A percentile compares a stretch with the other conserved stretches of the same genome.
Evolutionary conservation across 2,329 filamentous ascomycete genomes (phyloP).

Genomic region (Amylocarpus encephaloides): DNA sequence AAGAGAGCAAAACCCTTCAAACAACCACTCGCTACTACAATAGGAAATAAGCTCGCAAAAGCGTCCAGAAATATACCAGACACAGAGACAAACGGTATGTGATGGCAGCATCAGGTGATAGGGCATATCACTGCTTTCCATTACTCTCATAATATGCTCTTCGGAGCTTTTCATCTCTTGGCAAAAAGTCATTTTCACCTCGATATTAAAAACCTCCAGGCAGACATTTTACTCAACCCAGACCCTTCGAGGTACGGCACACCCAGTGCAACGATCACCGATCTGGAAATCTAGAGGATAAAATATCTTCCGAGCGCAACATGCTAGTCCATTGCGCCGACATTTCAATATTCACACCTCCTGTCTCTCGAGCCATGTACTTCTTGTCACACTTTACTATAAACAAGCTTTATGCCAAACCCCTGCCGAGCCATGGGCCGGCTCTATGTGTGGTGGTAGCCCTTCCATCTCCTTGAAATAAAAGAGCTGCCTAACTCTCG

Average conservation of each 20-base stretch:
- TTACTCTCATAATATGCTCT: background rate
- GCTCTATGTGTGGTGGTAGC: background rate
- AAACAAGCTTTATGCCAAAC: slow-evolving; percentile 1
- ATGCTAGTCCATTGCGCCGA: slow-evolving; percentile 5
- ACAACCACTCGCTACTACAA: no score
- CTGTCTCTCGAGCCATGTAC: background rate
- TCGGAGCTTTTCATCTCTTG: background rate
- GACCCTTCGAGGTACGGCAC: slow-evolving; percentile 1
- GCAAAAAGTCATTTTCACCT: slow-evolving; percentile 3
- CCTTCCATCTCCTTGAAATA: background rate
- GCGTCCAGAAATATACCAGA: no score
- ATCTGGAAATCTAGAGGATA: background rate
- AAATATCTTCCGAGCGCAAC: background rate
- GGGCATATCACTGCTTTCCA: background rate
- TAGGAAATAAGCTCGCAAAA: background rate
- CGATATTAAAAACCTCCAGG: slow-evolving; percentile 7
- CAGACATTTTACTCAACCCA: slow-evolving; percentile 6
- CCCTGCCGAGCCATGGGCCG: slow-evolving; percentile 4
- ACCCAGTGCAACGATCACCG: background rate
- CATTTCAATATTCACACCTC: background rate
- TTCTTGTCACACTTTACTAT: background rate
- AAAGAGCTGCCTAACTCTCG: slow-evolving; percentile 6
- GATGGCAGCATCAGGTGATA: background rate
- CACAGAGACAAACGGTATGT: background rate
- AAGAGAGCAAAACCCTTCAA: no score